Conservation (phyloP, 352 stramenopile genomes). For the Thalassiosira ordinaria region DNA sequence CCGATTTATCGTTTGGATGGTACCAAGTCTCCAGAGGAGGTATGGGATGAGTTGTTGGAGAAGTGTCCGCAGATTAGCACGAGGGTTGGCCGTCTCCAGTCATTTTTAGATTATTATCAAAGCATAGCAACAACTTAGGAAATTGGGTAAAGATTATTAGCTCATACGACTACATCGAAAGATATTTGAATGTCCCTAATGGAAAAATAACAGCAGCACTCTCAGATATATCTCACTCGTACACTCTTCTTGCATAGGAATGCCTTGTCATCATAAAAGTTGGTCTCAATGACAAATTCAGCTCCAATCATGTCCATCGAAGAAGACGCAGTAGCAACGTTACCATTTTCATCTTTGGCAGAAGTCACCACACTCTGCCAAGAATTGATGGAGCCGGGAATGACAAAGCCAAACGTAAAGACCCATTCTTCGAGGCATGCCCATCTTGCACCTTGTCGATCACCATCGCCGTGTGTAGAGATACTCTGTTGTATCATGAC, state of each 20-base stretch:
- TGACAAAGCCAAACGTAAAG: constrained; percentile 95
- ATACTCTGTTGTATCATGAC: constrained; percentile 55
- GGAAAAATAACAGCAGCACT: too few relatives aligned
- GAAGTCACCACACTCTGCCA: constrained; percentile 95
- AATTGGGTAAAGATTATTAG: too few relatives aligned
- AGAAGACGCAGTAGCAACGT: constrained; percentile 43
- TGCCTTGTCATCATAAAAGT: constrained; percentile 91
- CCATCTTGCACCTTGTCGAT: constrained; percentile 23
- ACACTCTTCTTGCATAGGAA: constrained; percentile 19
- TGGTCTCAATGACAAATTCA: constrained; percentile 94
- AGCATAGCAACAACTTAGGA: too few relatives aligned
- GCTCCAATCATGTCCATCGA: constrained; percentile 74
- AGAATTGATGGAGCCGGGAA: constrained; percentile 93
- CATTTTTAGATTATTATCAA: too few relatives aligned
- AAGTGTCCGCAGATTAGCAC: background rate
- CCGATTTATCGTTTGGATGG: background rate
- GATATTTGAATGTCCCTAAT: too few relatives aligned
- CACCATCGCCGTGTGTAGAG: background rate
- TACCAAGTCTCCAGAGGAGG: background rate
- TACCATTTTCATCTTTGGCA: constrained; percentile 89
- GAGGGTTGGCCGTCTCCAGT: too few relatives aligned
- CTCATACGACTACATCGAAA: too few relatives aligned
- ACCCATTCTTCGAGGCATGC: constrained; percentile 89
- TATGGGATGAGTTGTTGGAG: background rate
- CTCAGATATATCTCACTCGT: background rate